Conservation (phyloP, 495 filamentous ascomycete genomes). For the Podospora pseudocomata region DNA sequence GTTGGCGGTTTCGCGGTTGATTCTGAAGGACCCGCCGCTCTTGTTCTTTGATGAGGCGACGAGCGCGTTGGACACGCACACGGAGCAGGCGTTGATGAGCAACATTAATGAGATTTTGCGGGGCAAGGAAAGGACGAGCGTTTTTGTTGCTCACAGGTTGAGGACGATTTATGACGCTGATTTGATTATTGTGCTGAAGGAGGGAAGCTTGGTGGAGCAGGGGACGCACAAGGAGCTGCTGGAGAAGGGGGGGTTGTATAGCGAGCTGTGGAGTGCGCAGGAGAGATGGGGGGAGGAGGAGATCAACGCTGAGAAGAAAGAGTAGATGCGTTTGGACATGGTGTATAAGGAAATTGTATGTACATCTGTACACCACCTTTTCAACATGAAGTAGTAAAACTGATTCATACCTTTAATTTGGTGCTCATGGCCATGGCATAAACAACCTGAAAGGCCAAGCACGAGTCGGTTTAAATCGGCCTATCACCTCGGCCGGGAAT, state of each 20-base stretch:
- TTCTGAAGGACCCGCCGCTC: conserved; percentile 88
- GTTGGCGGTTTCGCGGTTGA: conserved; percentile 76
- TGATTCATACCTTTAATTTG: no score
- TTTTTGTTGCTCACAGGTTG: conserved; percentile 90
- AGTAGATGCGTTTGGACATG: background rate
- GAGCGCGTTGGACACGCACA: conserved; percentile 91
- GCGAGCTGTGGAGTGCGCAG: conserved; percentile 70
- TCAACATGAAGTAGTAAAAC: no score
- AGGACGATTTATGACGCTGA: conserved; percentile 94
- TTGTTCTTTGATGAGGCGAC: conserved; percentile 99
- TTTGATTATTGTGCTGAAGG: conserved; percentile 84
- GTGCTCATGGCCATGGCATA: no score
- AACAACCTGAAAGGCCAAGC: no score
- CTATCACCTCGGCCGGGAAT: background rate
- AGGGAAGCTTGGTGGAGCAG: conserved; percentile 76
- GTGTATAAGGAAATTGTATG: no score
- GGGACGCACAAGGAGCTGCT: conserved; percentile 85
- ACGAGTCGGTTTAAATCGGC: no score
- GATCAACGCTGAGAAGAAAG: background rate
- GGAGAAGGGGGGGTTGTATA: conserved; percentile 75
- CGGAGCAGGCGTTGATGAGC: conserved; percentile 82
- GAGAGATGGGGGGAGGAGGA: conserved; percentile 29
- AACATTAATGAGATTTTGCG: conserved; percentile 93
- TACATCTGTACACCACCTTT: no score
- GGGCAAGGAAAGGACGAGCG: conserved; percentile 80